Base-by-base conservation (phyloP, 495 filamentous ascomycete genomes). In the Penicillium mononematosum region DNA sequence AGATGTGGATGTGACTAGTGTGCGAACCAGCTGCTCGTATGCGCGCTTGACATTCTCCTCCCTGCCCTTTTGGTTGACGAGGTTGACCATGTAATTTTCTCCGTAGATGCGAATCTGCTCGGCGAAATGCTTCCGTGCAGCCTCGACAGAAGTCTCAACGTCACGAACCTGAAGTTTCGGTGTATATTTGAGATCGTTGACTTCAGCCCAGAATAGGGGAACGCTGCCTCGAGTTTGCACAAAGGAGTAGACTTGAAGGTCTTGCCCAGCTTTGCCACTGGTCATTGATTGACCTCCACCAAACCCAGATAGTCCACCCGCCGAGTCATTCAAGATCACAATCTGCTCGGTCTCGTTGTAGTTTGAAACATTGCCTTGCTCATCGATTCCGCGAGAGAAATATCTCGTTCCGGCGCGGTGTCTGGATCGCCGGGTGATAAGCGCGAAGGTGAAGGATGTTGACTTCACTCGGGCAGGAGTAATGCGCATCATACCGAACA, bases 281-380 rank as follows among this genome's bases (percentile, higher is more conserved):
- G 85, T 83, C 79, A 88, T 87, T 8, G 85, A 81, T 52, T 81
- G 83, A 55, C 87, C 88, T 43, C 90, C 89, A 38, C 87, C 87
- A 70, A 89, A 96, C 7, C 91, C 92, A 14, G 88, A 89, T 8
- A 93, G 67, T 1, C 88, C 89, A 14, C 84, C 81, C 5, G 80
- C 78, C 32, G 76, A 75, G 69, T 96, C 94, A 63, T 96, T 96
- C 59, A 98, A 70, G 34, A 98, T 82, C 42, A 95, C 77, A 47
- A 89, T 78, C 68, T 98, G 95, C 66, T 98, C 94, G 0, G 95
- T 98, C 76, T 98, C 94, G 65, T 98, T 98, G 80, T 91, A 98
- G 66, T 98, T 98, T 19, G 91, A 88, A 5, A 91, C 95, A 68
- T 97, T 82, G n/a, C 94, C 94, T 58, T 90, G 74, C 55, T 96